These are phyloP conservation scores for Blastobotrys raffinosifermentans DNA, from an alignment of 1,139 yeast species.

Conservation along the genomic window DNA sequence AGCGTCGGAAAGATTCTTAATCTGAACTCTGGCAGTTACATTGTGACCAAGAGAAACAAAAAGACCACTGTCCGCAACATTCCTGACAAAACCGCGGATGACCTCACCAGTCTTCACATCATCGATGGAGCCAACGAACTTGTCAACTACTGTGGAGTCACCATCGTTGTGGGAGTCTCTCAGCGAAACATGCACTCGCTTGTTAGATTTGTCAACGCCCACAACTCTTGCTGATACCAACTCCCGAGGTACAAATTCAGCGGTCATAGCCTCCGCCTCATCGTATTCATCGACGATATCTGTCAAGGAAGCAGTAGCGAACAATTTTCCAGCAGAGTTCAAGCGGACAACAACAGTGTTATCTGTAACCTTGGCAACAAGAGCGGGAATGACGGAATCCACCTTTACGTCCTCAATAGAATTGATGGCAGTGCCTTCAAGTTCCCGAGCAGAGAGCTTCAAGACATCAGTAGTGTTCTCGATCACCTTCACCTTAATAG, in stretches of 20 bases:
- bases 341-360: slow-evolving; percentile 62
- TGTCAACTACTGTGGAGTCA: slow-evolving; percentile 44
- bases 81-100: slow-evolving; percentile 73
- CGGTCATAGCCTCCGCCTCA: slow-evolving; percentile 26
- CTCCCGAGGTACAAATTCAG: slow-evolving; percentile 52
- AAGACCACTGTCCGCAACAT: slow-evolving; percentile 70
- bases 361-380: slow-evolving; percentile 56
- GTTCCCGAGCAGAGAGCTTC: slow-evolving; percentile 44
- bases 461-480: slow-evolving; percentile 46
- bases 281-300: slow-evolving; percentile 75
- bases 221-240: slow-evolving; percentile 58
- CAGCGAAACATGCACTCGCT: slow-evolving; percentile 60
- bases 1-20: slow-evolving; percentile 75
- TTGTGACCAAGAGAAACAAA: slow-evolving; percentile 71
- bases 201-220: slow-evolving; percentile 46
- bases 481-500: slow-evolving; percentile 54
- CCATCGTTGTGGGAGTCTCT: slow-evolving; percentile 37
- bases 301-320: slow-evolving; percentile 64
- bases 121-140: slow-evolving; percentile 42
- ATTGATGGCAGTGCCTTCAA: slow-evolving; percentile 29
- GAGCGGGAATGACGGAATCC: slow-evolving; percentile 60
- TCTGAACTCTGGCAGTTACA: slow-evolving; percentile 74
- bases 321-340: slow-evolving; percentile 46
- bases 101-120: slow-evolving; percentile 66
- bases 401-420: slow-evolving; percentile 47